Percentiles rank a stretch among this genome's conserved stretches.
Conservation (phyloP, 345 rosid species). For the Erysimum cheiranthoides region DNA sequence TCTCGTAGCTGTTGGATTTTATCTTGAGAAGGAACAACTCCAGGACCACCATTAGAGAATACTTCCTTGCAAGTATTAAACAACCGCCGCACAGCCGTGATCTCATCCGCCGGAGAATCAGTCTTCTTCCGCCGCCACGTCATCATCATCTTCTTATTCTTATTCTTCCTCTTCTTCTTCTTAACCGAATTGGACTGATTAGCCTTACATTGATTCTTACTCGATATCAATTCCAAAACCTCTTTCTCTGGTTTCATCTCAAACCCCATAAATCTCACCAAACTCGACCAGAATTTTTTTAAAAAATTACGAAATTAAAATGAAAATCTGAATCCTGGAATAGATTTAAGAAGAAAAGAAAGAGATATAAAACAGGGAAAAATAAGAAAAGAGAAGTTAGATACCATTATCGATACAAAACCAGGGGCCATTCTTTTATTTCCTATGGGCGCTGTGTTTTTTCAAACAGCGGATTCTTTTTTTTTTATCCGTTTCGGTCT, state of each 20-base stretch:
- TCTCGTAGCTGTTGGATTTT: slow-evolving; percentile 62
- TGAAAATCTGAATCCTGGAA: neutral
- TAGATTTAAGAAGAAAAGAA: neutral
- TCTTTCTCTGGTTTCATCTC: slow-evolving; percentile 55
- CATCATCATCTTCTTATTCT: slow-evolving; percentile 16
- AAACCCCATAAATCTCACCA: slow-evolving; percentile 64
- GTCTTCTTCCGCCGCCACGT: slow-evolving; percentile 19
- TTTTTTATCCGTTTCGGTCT: slow-evolving; percentile 44
- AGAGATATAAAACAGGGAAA: slow-evolving; percentile 31
- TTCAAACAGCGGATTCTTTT: slow-evolving; percentile 44
- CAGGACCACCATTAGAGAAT: slow-evolving; percentile 55
- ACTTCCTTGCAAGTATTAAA: slow-evolving; percentile 79
- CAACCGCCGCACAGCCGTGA: slow-evolving; percentile 58
- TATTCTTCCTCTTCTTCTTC: slow-evolving; percentile 3
- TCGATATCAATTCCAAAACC: slow-evolving; percentile 44
- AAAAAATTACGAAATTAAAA: neutral
- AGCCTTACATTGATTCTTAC: slow-evolving; percentile 32
- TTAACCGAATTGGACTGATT: slow-evolving; percentile 22
- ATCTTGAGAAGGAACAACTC: slow-evolving; percentile 66
- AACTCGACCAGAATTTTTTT: neutral
- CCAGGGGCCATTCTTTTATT: slow-evolving; percentile 43
- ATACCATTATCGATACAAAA: slow-evolving; percentile 39
- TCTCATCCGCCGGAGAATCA: slow-evolving; percentile 31
- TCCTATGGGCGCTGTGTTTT: slow-evolving; percentile 47
- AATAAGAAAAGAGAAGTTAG: neutral